A percentile compares a stretch with the other conserved stretches of the same genome.
Evolutionary conservation across 176 grass and related monocot genomes (phyloP).

Genomic region (Tuctoria greenei): DNA sequence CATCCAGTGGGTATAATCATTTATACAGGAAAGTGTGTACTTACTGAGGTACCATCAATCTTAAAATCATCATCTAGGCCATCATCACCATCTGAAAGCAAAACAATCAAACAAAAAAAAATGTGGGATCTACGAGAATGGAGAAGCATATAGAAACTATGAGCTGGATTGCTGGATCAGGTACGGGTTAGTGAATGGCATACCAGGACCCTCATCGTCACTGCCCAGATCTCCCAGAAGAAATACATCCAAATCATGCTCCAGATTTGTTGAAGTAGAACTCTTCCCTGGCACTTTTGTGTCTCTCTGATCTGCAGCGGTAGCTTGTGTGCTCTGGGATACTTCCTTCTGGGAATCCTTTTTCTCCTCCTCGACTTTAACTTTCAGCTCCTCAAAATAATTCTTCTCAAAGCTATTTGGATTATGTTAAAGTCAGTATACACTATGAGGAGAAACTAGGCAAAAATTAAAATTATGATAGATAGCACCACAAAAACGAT

Average conservation of each 20-base stretch:
- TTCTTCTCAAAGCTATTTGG: slow-evolving; percentile 65
- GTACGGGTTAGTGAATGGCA: slow-evolving; percentile 21
- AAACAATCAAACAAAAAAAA: slow-evolving; percentile 28
- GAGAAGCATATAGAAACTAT: slow-evolving; percentile 7
- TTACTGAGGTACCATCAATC: slow-evolving; percentile 75
- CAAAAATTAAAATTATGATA: background rate
- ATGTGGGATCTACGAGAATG: slow-evolving; percentile 26
- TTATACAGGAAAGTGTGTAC: slow-evolving; percentile 14
- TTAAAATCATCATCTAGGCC: slow-evolving; percentile 87
- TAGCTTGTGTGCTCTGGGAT: slow-evolving; percentile 41
- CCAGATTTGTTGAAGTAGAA: slow-evolving; percentile 66
- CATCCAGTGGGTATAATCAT: background rate
- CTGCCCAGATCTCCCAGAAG: slow-evolving; percentile 90
- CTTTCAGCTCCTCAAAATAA: slow-evolving; percentile 85
- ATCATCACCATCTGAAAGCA: slow-evolving; percentile 64
- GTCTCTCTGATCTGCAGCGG: slow-evolving; percentile 44
- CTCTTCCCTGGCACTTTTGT: slow-evolving; percentile 70
- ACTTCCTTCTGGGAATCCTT: slow-evolving; percentile 49
- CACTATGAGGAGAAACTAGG: background rate
- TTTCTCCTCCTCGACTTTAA: slow-evolving; percentile 66
- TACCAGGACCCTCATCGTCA: slow-evolving; percentile 82
- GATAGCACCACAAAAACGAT: slow-evolving; percentile 1
- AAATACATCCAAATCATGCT: slow-evolving; percentile 91
- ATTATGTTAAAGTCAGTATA: slow-evolving; percentile 33
- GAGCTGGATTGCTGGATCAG: background rate